Evolutionary conservation across 2,329 filamentous ascomycete genomes (phyloP).

Genomic region (Ophiocordyceps australis): DNA sequence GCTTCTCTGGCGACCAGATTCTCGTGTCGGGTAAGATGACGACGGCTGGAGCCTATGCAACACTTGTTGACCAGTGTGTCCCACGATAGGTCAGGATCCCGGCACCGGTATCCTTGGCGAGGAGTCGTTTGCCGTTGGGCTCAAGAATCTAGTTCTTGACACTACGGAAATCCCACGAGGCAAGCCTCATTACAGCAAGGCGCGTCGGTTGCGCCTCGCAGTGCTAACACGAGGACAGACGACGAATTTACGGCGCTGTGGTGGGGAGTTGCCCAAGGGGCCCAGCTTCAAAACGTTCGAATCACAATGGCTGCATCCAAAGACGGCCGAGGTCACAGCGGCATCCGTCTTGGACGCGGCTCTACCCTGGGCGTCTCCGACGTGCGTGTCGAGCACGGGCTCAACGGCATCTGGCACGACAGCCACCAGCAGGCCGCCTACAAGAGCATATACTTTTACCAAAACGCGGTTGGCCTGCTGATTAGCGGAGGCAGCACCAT

Average conservation of each 20-base stretch:
- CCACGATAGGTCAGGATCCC: slow-evolving; percentile 13
- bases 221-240: slow-evolving; percentile 2
- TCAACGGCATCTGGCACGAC: slow-evolving; percentile 22
- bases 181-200: too few relatives aligned
- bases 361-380: slow-evolving; percentile 22
- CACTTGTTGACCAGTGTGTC: background rate
- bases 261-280: slow-evolving; percentile 25
- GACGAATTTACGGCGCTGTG: slow-evolving; percentile 19
- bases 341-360: slow-evolving; percentile 19
- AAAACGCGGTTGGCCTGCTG: slow-evolving; percentile 17
- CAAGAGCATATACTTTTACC: slow-evolving; percentile 23
- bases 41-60: background rate
- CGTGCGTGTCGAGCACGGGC: slow-evolving; percentile 19
- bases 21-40: slow-evolving; percentile 14
- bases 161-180: slow-evolving; percentile 17
- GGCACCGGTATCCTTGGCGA: slow-evolving; percentile 14
- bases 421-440: slow-evolving; percentile 24
- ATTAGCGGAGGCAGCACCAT: slow-evolving; percentile 17
- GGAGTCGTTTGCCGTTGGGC: slow-evolving; percentile 20
- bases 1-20: slow-evolving; percentile 12
- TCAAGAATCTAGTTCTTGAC: slow-evolving; percentile 25
- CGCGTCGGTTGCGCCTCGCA: too few relatives aligned
- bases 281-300: slow-evolving; percentile 22
- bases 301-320: slow-evolving; percentile 19
- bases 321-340: slow-evolving; percentile 19